A percentile compares a stretch with the other conserved stretches of the same genome.
Conservation (phyloP, 2,329 filamentous ascomycete species). For the Clarireedia sp. region DNA sequence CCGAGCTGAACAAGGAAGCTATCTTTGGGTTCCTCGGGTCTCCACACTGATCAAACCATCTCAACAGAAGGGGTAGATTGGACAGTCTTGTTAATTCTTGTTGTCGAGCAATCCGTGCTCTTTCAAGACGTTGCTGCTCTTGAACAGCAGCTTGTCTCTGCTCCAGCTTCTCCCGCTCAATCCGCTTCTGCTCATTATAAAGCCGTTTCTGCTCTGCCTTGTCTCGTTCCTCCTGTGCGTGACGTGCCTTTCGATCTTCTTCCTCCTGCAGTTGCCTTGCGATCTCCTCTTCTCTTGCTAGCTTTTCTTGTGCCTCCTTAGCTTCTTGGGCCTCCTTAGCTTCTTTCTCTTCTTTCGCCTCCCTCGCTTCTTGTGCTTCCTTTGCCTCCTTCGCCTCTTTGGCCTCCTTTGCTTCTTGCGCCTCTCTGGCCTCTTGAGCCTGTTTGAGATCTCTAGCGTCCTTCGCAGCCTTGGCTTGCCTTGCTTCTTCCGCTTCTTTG, state of each 20-base stretch:
- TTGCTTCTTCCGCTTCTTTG: conserved; percentile 23
- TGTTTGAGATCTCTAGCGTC: conserved; percentile 18
- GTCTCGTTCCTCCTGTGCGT: conserved; percentile 23
- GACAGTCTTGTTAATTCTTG: conserved; percentile 46
- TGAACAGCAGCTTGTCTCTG: conserved; percentile 23
- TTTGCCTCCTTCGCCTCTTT: conserved; percentile 23
- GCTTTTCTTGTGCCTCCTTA: conserved; percentile 20
- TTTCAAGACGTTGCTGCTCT: conserved; percentile 42
- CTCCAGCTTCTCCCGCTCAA: conserved; percentile 33
- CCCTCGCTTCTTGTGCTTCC: conserved; percentile 7
- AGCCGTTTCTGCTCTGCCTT: conserved; percentile 31
- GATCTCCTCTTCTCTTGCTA: conserved; percentile 30
- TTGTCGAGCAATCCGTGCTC: conserved; percentile 41
- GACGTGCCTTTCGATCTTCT: conserved; percentile 22
- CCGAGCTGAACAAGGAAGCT: conserved; percentile 44
- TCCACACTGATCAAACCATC: conserved; percentile 48
- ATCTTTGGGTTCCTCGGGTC: conserved; percentile 44
- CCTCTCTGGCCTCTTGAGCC: conserved; percentile 13
- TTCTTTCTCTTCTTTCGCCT: conserved; percentile 17
- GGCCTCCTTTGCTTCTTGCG: conserved; percentile 29
- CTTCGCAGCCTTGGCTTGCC: conserved; percentile 6
- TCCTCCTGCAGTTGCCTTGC: conserved; percentile 26
- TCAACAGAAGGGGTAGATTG: conserved; percentile 51
- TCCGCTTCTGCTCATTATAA: conserved; percentile 28
- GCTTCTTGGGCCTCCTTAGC: conserved; percentile 15